These are phyloP conservation scores for Sphaerulina musiva DNA, from an alignment of 2,329 filamentous ascomycete species.

Conservation along the genomic window DNA sequence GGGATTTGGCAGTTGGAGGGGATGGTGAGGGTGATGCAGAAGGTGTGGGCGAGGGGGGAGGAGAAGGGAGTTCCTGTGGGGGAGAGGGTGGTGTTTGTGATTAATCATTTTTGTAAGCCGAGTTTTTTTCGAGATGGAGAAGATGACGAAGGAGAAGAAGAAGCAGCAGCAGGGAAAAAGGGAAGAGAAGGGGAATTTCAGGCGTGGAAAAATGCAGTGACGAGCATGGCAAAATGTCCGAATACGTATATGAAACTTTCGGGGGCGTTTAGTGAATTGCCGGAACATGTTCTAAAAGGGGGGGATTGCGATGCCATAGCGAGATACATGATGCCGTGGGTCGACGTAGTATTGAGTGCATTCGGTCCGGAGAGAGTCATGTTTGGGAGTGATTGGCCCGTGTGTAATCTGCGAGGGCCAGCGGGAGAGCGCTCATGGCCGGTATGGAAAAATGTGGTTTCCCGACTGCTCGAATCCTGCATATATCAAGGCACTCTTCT, in stretches of 20 bases:
- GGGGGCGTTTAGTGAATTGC: conserved; percentile 75
- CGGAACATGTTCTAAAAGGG: conserved; percentile 34
- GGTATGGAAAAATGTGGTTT: conserved; percentile 68
- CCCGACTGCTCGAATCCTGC: conserved; percentile 50
- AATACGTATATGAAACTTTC: conserved; percentile 88
- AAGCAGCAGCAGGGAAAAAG: too few relatives aligned
- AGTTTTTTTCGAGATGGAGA: conserved; percentile 43
- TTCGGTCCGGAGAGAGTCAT: conserved; percentile 71
- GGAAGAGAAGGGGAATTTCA: conserved; percentile 47
- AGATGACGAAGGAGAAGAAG: background rate
- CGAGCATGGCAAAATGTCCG: conserved; percentile 57
- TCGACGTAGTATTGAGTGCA: conserved; percentile 61
- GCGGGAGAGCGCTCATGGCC: conserved; percentile 58
- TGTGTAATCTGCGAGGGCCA: conserved; percentile 66
- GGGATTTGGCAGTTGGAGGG: conserved; percentile 55
- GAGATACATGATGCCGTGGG: conserved; percentile 60
- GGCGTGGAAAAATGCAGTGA: conserved; percentile 64
- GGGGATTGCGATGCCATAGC: conserved; percentile 51
- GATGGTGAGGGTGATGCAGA: conserved; percentile 34
- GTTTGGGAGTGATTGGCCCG: conserved; percentile 92
- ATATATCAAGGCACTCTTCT: background rate
- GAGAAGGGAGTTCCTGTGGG: conserved; percentile 38
- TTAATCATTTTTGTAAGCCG: conserved; percentile 88
- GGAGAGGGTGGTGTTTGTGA: conserved; percentile 58
- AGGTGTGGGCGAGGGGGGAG: conserved; percentile 53